Evolutionary conservation across 2,329 filamentous ascomycete genomes (phyloP).

Genomic region (Nemania serpens): DNA sequence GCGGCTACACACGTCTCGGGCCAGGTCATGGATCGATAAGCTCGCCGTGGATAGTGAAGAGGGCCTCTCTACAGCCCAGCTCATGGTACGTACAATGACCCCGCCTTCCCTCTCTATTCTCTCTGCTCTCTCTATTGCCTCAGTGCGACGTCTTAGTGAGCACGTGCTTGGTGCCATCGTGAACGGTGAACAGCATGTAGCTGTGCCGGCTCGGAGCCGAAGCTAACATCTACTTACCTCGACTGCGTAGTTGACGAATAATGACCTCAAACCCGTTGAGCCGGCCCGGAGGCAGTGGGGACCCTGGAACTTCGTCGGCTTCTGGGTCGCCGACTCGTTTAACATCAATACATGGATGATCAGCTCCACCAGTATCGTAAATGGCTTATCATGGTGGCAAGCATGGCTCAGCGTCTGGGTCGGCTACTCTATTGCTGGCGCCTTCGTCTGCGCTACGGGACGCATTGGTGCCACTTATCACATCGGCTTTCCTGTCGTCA

Average conservation of each 20-base stretch:
- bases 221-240: slow-evolving; percentile 17
- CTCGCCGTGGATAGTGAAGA: slow-evolving; percentile 75
- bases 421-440: slow-evolving; percentile 77
- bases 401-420: slow-evolving; percentile 88
- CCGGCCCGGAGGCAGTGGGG: slow-evolving; percentile 81
- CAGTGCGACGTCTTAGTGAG: background rate
- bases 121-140: background rate
- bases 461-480: slow-evolving; percentile 87
- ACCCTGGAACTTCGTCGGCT: slow-evolving; percentile 84
- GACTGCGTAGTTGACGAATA: slow-evolving; percentile 68
- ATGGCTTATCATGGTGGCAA: slow-evolving; percentile 88
- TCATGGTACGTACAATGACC: slow-evolving; percentile 63
- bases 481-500: slow-evolving; percentile 84
- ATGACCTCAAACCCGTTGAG: slow-evolving; percentile 82
- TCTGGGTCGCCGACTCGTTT: slow-evolving; percentile 85
- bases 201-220: slow-evolving; percentile 5
- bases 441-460: slow-evolving; percentile 77
- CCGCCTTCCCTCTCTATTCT: background rate
- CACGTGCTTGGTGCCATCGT: slow-evolving; percentile 16
- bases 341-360: slow-evolving; percentile 98
- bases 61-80: slow-evolving; percentile 75
- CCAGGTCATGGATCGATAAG: slow-evolving; percentile 57
- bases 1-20: slow-evolving; percentile 44
- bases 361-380: slow-evolving; percentile 77
- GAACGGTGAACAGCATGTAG: background rate